Evolutionary conservation across 441 rosid species (phyloP).

Genomic region (Erodium trifolium): DNA sequence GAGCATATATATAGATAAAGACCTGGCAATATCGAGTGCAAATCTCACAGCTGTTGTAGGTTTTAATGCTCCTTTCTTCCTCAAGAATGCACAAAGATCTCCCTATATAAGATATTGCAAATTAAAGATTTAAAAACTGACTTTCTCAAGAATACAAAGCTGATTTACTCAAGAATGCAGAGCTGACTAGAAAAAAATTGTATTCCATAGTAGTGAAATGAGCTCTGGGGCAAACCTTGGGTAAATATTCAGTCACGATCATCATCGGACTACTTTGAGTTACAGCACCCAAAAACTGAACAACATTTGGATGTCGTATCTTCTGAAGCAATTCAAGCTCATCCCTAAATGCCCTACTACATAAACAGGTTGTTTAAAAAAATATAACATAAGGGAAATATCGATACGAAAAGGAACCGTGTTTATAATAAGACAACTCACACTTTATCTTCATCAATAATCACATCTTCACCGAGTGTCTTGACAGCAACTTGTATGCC

Average conservation of each 20-base stretch:
- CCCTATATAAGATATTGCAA: slow-evolving; percentile 33
- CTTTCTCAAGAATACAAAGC: no score
- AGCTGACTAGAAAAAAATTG: not conserved
- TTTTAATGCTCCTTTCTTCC: slow-evolving; percentile 45
- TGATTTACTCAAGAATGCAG: no score
- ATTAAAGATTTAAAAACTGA: not conserved
- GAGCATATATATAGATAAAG: not conserved
- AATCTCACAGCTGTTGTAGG: slow-evolving; percentile 57
- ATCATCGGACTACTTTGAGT: slow-evolving; percentile 82
- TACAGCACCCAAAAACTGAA: slow-evolving; percentile 76
- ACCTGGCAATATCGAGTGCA: slow-evolving; percentile 78
- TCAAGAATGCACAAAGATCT: slow-evolving; percentile 63
- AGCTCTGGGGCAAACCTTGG: slow-evolving; percentile 39
- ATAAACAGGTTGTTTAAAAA: not conserved
- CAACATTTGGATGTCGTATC: slow-evolving; percentile 77
- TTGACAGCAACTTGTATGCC: slow-evolving; percentile 94
- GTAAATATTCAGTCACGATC: slow-evolving; percentile 69
- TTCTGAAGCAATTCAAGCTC: slow-evolving; percentile 76
- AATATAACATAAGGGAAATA: not conserved
- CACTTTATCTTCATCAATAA: slow-evolving; percentile 75
- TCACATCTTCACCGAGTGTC: slow-evolving; percentile 60
- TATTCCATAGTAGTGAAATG: not conserved
- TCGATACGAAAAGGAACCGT: not conserved
- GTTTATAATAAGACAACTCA: slow-evolving; percentile 27
- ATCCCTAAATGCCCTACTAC: slow-evolving; percentile 44